Conservation (phyloP, 192 early-diverging fungal species). For the Kickxella alabastrina region DNA sequence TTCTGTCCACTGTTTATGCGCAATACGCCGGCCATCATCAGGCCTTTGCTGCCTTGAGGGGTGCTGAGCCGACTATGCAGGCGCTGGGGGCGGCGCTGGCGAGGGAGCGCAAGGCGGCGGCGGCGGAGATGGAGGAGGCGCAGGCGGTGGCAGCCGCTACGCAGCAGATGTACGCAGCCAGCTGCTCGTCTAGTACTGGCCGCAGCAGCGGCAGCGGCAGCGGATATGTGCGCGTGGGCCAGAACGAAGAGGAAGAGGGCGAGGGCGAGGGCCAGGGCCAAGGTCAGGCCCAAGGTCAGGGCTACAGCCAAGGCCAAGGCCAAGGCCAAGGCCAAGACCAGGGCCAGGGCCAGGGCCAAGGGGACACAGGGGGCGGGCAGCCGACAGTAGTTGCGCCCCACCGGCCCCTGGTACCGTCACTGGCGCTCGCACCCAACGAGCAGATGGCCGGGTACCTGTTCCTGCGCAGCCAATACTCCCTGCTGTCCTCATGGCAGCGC, state of each 20-base stretch:
- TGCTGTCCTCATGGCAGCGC: conserved; percentile 75
- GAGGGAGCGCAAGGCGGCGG: conserved; percentile 9
- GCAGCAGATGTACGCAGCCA: too few species aligned
- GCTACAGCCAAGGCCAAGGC: too few species aligned
- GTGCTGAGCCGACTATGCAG: conserved; percentile 79
- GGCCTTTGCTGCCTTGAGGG: conserved; percentile 71
- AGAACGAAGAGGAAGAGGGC: conserved; percentile 37
- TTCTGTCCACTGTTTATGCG: conserved; percentile 71
- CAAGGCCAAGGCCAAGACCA: too few species aligned
- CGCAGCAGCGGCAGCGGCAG: too few species aligned
- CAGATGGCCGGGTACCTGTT: conserved; percentile 77
- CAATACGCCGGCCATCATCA: conserved; percentile 81
- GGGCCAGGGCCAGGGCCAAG: too few species aligned
- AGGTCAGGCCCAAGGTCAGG: conserved; percentile 2
- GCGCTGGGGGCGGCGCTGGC: conserved; percentile 52
- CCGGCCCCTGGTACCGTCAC: conserved; percentile 34
- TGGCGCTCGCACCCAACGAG: conserved; percentile 45
- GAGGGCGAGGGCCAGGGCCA: conserved; percentile 26
- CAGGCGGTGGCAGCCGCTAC: too few species aligned
- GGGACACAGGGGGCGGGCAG: too few species aligned
- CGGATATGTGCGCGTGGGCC: conserved; percentile 41
- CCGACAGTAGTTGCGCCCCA: too few species aligned
- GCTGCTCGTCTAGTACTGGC: too few species aligned
- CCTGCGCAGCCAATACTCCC: conserved; percentile 67
- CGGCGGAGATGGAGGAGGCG: conserved; percentile 11